Conservation (phyloP, 805 yeast genomes). For the Saccharomycopsis vini region DNA sequence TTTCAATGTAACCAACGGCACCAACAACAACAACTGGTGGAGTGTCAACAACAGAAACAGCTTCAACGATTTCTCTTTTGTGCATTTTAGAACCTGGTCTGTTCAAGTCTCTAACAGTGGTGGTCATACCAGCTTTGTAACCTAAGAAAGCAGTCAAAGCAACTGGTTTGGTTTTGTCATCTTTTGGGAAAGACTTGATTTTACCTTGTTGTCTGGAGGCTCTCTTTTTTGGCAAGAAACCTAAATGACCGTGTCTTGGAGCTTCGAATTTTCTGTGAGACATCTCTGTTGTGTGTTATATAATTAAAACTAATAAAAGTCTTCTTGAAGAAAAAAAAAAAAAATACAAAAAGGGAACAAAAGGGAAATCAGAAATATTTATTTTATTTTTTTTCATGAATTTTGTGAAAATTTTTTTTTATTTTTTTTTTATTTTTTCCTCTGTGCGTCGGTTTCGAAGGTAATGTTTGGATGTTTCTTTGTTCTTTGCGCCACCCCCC, state of each 20-base stretch:
- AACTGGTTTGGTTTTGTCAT: constrained; percentile 94
- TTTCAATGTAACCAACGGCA: constrained; percentile 99
- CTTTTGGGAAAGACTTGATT: constrained; percentile 99
- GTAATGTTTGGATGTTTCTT: too few relatives aligned
- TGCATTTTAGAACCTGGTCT: constrained; percentile 99
- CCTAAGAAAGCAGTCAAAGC: constrained; percentile 99
- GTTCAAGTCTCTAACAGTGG: constrained; percentile 99
- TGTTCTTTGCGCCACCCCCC: too few relatives aligned
- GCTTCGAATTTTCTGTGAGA: constrained; percentile 99
- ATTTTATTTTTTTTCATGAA: not conserved
- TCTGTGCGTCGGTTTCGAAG: too few relatives aligned
- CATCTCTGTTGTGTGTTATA: constrained; percentile 49
- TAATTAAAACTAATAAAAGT: not conserved
- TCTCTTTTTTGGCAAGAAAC: constrained; percentile 99
- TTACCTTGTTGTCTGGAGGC: constrained; percentile 97
- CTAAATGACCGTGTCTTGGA: constrained; percentile 99
- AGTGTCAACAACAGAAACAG: constrained; percentile 98
- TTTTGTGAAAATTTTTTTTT: not conserved
- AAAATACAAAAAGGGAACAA: constrained; percentile 1
- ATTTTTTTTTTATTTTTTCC: too few relatives aligned
- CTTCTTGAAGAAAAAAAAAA: not conserved
- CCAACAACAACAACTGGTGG: constrained; percentile 99
- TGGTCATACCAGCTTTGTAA: constrained; percentile 99
- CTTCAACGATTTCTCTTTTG: constrained; percentile 99
- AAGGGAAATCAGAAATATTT: too few relatives aligned